Evolutionary conservation across 345 rosid species (phyloP).

Genomic region (Eucalyptus cloeziana): DNA sequence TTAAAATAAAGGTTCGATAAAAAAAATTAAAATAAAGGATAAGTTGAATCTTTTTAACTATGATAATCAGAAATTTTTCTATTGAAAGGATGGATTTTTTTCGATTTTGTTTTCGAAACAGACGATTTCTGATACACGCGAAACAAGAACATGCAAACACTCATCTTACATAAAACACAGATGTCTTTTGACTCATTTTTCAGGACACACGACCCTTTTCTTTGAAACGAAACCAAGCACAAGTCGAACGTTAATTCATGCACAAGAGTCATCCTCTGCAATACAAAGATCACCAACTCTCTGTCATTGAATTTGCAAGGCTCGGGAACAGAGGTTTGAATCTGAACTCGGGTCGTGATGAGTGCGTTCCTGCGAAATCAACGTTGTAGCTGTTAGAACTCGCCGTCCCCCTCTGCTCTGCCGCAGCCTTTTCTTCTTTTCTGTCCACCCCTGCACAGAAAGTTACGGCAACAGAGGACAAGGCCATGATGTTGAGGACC

Average conservation of each 20-base stretch:
- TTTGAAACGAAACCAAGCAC: not conserved
- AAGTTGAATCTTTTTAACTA: not conserved
- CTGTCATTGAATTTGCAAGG: not conserved
- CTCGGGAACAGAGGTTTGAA: not conserved
- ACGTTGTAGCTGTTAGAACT: not conserved
- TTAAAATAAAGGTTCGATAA: not conserved
- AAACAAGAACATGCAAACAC: not conserved
- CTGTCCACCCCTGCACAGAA: not conserved
- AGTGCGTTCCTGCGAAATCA: not conserved
- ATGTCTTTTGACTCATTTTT: not conserved
- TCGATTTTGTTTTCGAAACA: not conserved
- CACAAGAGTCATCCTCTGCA: not conserved
- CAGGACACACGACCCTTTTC: not conserved
- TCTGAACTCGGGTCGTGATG: not conserved
- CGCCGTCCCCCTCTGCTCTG: not conserved
- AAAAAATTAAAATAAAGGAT: not conserved
- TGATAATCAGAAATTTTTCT: not conserved
- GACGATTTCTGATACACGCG: not conserved
- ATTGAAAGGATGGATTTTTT: not conserved
- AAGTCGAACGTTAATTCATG: not conserved
- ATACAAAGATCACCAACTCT: not conserved
- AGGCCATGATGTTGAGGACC: not conserved
- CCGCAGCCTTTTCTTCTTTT: not conserved
- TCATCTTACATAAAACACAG: not conserved
- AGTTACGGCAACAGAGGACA: not conserved